Percentiles rank a stretch among this genome's conserved stretches.
These are phyloP conservation scores for Coemansia sp. DNA, from an alignment of 192 early-diverging fungal species.

Conservation along the genomic window DNA sequence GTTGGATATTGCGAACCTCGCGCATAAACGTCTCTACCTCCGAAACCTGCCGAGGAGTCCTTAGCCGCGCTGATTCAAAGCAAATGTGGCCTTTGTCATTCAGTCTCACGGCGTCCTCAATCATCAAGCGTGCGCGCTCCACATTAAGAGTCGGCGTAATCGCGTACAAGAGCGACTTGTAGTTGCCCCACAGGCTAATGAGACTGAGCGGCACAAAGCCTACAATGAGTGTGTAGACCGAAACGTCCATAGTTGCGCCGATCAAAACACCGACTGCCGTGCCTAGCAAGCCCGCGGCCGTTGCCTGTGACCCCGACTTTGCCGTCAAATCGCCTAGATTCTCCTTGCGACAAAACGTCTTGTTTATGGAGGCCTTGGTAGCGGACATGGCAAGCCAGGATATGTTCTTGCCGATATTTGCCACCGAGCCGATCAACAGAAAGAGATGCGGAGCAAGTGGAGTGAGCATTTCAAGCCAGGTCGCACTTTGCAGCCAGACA, in stretches of 20 bases:
- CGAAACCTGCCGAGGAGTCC: slow-evolving; percentile 39
- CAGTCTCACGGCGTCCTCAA: not conserved
- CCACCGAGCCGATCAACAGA: slow-evolving; percentile 70
- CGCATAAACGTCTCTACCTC: slow-evolving; percentile 41
- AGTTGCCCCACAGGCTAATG: slow-evolving; percentile 72
- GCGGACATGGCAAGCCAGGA: slow-evolving; percentile 83
- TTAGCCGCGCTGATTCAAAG: slow-evolving; percentile 18
- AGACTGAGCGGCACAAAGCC: slow-evolving; percentile 72
- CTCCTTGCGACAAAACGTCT: slow-evolving; percentile 69
- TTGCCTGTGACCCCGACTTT: slow-evolving; percentile 80
- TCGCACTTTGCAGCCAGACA: slow-evolving; percentile 72
- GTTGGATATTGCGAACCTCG: slow-evolving; percentile 15
- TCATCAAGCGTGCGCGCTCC: slow-evolving; percentile 32
- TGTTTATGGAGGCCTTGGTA: slow-evolving; percentile 80
- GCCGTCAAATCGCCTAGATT: slow-evolving; percentile 88
- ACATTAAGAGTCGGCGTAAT: slow-evolving; percentile 43
- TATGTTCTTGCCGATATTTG: slow-evolving; percentile 88
- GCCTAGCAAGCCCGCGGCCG: slow-evolving; percentile 80
- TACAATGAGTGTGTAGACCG: slow-evolving; percentile 48
- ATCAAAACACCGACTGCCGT: slow-evolving; percentile 59
- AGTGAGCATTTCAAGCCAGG: slow-evolving; percentile 76
- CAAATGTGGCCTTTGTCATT: slow-evolving; percentile 3
- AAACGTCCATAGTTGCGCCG: slow-evolving; percentile 36
- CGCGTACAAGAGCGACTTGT: slow-evolving; percentile 58
- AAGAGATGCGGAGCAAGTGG: slow-evolving; percentile 80